These are phyloP conservation scores for Neophaeococcomyces aloes DNA, from an alignment of 2,329 filamentous ascomycete genomes.

Conservation along the genomic window DNA sequence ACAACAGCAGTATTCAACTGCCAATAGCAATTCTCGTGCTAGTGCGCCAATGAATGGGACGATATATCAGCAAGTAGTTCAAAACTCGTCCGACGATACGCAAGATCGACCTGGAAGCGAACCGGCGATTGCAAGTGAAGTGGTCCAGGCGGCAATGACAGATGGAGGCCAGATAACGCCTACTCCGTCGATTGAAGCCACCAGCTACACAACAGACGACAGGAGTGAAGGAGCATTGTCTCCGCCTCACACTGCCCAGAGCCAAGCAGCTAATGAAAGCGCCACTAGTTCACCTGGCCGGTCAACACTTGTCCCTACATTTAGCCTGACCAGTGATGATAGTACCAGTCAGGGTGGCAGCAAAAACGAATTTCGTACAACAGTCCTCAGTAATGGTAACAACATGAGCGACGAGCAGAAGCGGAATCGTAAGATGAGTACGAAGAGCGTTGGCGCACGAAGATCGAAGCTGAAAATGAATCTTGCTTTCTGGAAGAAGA, in stretches of 20 bases:
- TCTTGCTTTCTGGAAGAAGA: constrained; percentile 20
- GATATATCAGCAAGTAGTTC: constrained; percentile 6
- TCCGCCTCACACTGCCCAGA: constrained; percentile 12
- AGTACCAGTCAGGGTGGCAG: constrained; percentile 18
- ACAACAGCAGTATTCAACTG: constrained; percentile 10
- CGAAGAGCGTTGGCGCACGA: constrained; percentile 16
- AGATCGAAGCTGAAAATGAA: constrained; percentile 18
- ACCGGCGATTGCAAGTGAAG: background rate
- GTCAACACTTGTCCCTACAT: constrained; percentile 12
- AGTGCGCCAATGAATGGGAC: constrained; percentile 14
- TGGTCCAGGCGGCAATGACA: constrained; percentile 2
- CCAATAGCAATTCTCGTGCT: constrained; percentile 11
- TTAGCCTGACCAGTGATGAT: constrained; percentile 19
- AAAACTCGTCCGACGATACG: constrained; percentile 1
- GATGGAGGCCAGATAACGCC: constrained; percentile 12
- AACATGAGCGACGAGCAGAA: constrained; percentile 8
- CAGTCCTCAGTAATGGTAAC: constrained; percentile 18
- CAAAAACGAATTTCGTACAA: constrained; percentile 19
- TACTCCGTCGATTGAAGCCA: constrained; percentile 12
- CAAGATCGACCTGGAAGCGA: background rate
- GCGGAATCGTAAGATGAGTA: constrained; percentile 15
- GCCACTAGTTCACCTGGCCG: constrained; percentile 16
- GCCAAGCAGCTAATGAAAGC: constrained; percentile 16
- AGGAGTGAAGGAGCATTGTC: constrained; percentile 9
- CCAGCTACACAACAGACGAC: constrained; percentile 15